A percentile compares a stretch with the other conserved stretches of the same genome.
phyloP scores from a whole-genome alignment of 2,329 filamentous ascomycete genomes.

The Alternaria infectoria region DNA sequence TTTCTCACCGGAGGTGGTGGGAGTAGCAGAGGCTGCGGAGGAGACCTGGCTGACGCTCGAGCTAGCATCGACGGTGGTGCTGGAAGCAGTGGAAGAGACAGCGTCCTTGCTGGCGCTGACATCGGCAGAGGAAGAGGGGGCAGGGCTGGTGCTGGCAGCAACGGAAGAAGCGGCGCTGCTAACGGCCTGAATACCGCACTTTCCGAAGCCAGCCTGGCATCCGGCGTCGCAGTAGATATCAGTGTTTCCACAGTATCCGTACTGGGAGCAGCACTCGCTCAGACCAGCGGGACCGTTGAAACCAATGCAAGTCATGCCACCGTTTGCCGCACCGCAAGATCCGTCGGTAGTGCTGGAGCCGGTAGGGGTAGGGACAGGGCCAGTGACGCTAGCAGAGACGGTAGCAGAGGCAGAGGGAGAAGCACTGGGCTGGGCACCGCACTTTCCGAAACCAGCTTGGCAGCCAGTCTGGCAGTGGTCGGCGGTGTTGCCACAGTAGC shows the following conservation, averaged over 20 bases:
- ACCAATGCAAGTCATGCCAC: conserved; percentile 29
- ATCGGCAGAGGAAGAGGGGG: not conserved
- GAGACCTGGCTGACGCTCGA: conserved; percentile 7
- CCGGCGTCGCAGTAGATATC: conserved; percentile 30
- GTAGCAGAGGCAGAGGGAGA: conserved; percentile 3
- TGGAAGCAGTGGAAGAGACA: conserved; percentile 7
- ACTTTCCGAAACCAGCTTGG: conserved; percentile 21
- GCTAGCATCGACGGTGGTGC: not conserved
- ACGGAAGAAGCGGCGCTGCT: conserved; percentile 1
- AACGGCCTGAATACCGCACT: conserved; percentile 8
- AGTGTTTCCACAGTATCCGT: conserved; percentile 48
- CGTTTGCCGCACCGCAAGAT: conserved; percentile 25
- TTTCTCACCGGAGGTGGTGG: conserved; percentile 16
- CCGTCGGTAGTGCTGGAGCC: conserved; percentile 25
- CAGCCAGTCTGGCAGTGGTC: conserved; percentile 38
- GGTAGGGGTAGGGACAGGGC: conserved; percentile 16
- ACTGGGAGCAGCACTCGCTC: conserved; percentile 53
- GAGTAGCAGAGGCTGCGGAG: conserved; percentile 12
- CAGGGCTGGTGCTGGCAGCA: not conserved
- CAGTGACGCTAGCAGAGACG: conserved; percentile 45
- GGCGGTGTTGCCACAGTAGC: conserved; percentile 44
- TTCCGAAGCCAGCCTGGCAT: conserved; percentile 27
- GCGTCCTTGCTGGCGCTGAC: not conserved
- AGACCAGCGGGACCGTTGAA: conserved; percentile 29
- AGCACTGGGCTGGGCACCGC: conserved; percentile 7